These are phyloP conservation scores for Cladobotryum protrusum DNA, from an alignment of 2,329 filamentous ascomycete genomes.

Conservation along the genomic window DNA sequence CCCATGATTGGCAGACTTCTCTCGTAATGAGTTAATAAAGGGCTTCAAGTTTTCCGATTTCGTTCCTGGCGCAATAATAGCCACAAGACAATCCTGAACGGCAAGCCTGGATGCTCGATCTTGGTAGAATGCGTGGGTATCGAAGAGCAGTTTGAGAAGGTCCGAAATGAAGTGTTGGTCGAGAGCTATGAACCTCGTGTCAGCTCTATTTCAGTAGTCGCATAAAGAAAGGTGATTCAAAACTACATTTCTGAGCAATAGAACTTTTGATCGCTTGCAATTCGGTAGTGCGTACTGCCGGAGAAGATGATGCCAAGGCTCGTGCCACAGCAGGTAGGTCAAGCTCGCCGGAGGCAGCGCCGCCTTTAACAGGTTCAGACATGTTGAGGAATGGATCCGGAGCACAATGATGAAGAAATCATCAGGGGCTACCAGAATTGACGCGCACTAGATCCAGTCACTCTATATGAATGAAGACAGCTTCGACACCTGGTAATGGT, in stretches of 20 bases:
- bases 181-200: constrained; percentile 32
- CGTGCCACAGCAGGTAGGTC: constrained; percentile 45
- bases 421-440: constrained; percentile 25
- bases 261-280: constrained; percentile 52
- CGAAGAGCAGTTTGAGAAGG: constrained; percentile 70
- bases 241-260: constrained; percentile 47
- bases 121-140: constrained; percentile 79
- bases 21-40: constrained; percentile 61
- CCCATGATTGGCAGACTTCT: constrained; percentile 68
- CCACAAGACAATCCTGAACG: constrained; percentile 71
- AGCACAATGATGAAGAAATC: constrained; percentile 21
- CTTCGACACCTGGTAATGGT: no score
- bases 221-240: constrained; percentile 13
- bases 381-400: constrained; percentile 23
- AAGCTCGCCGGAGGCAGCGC: constrained; percentile 33
- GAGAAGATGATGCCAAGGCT: constrained; percentile 57
- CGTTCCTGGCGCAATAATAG: constrained; percentile 54
- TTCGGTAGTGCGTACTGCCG: constrained; percentile 46
- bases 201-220: constrained; percentile 12
- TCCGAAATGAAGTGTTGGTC: constrained; percentile 43
- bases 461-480: no score
- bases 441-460: no score
- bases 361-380: constrained; percentile 39
- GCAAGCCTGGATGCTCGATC: constrained; percentile 80
- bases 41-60: constrained; percentile 52